Percentiles rank a stretch among this genome's conserved stretches.
These are phyloP conservation scores for Xylaria sp. DNA, from an alignment of 2,329 filamentous ascomycete species.

Conservation along the genomic window DNA sequence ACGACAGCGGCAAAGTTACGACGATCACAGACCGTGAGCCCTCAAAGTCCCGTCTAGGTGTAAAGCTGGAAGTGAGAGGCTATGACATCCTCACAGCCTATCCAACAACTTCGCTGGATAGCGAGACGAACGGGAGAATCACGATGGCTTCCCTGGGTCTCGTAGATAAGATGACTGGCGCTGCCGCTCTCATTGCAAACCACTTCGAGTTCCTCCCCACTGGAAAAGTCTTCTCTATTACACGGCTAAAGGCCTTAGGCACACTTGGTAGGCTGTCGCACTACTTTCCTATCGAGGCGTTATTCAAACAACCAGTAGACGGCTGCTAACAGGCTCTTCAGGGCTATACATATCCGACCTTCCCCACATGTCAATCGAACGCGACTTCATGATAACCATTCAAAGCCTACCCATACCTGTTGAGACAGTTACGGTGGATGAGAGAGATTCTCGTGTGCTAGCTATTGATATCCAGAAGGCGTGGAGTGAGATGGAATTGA, in stretches of 20 bases:
- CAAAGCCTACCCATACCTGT: constrained; percentile 75
- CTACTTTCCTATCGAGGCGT: neutral
- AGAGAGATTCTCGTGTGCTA: constrained; percentile 68
- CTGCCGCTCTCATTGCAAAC: constrained; percentile 77
- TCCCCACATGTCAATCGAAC: constrained; percentile 66
- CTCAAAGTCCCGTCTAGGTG: constrained; percentile 64
- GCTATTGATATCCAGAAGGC: constrained; percentile 81
- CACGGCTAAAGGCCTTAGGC: constrained; percentile 83
- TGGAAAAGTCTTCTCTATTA: constrained; percentile 72
- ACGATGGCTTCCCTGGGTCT: constrained; percentile 79
- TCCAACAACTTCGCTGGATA: constrained; percentile 69
- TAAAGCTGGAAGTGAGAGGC: constrained; percentile 71
- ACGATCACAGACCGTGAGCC: constrained; percentile 59
- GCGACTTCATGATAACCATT: constrained; percentile 79
- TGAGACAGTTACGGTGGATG: constrained; percentile 70
- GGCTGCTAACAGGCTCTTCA: constrained; percentile 46
- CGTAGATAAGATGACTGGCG: constrained; percentile 88
- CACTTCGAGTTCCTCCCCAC: constrained; percentile 65
- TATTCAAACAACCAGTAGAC: neutral
- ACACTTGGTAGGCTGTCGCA: constrained; percentile 65
- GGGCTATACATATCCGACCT: constrained; percentile 83
- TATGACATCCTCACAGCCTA: constrained; percentile 87
- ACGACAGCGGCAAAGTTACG: constrained; percentile 73
- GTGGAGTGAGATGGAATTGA: constrained; percentile 78
- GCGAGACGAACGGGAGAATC: constrained; percentile 55